Evolutionary conservation across 768 basidiomycete species (phyloP), one percentile per base, ranked within the genome.

Genomic region (Tricholoma sp.): DNA sequence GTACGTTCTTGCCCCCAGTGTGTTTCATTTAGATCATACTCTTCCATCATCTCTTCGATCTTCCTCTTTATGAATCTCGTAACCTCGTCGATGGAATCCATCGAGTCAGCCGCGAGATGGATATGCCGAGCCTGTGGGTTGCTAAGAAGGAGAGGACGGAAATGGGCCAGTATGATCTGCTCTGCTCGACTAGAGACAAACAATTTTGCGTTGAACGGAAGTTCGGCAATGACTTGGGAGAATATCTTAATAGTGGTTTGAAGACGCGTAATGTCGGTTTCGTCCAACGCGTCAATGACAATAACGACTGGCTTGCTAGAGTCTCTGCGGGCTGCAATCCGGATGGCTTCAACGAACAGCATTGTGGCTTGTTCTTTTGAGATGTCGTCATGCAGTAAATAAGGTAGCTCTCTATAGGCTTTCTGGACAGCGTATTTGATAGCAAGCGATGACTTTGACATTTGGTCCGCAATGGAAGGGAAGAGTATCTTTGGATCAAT

Each of bases 201-300:
- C 24, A 61, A n/a, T 22, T 61, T 61, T 2, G 46, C 54, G 32
- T 61, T 63, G 11, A 27, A n/a, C n/a, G 57, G 41, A 52, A 62
- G 57, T 18, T 52, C 46, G 10, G 56, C 29, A n/a, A 51, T 12
- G 3, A 45, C 43, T n/a, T 34, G 50, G 7, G 64, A 58, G 32
- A 66, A 62, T 14, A 63, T 61, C 4, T 10, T 50, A 7, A 60
- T 59, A 6, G 59, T 63, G 18, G 50, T 31, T 22, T 51, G 39
- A 1, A 64, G 53, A 34, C 50, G 56, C 7, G 22, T 32, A 21
- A 22, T 46, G 18, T 61, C 50, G 0, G 65, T 64, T 41, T 64
- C 65, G 52, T 66, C 65, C 10, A 66, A 52, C 6, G 59, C 65
- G 19, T 66, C 63, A 18, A 66, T 64, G 34, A 66, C 59, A 19